These are phyloP conservation scores for Saitozyma sp. DNA, from an alignment of 768 basidiomycete genomes.

Conservation along the genomic window DNA sequence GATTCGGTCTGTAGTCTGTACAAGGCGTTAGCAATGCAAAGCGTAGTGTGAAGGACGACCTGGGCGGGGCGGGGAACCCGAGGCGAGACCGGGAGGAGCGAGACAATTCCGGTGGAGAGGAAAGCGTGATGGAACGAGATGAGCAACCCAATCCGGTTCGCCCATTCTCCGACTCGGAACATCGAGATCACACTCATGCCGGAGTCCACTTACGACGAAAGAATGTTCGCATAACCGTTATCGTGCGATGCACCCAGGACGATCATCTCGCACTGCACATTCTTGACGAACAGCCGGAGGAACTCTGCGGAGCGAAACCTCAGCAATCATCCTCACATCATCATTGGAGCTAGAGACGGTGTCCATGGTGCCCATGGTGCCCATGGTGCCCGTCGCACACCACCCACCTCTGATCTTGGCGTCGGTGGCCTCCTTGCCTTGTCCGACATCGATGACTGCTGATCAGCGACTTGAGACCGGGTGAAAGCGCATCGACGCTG, in stretches of 20 bases:
- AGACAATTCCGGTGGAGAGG: no score
- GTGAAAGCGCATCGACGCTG: not conserved
- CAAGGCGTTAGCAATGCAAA: not conserved
- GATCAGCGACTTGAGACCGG: no score
- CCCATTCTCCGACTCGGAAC: no score
- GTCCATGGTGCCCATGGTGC: no score
- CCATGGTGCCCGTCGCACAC: no score
- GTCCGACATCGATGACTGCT: conserved; percentile 43
- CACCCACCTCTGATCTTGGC: conserved; percentile 37
- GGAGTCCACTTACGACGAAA: conserved; percentile 27
- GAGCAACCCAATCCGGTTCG: no score
- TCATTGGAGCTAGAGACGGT: no score
- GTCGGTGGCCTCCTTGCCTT: conserved; percentile 39
- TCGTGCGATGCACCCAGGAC: conserved; percentile 39
- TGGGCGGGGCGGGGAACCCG: no score
- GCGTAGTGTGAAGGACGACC: not conserved
- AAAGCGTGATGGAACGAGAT: no score
- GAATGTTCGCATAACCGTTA: conserved; percentile 37
- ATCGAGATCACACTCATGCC: no score
- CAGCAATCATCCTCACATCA: not conserved
- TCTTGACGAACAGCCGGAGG: conserved; percentile 28
- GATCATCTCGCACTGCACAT: conserved; percentile 38
- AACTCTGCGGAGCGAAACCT: conserved; percentile 15
- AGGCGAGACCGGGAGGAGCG: no score
- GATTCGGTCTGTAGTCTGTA: conserved; percentile 33